phyloP scores from a whole-genome alignment of 345 rosid genomes.

The Anacardium occidentale region DNA sequence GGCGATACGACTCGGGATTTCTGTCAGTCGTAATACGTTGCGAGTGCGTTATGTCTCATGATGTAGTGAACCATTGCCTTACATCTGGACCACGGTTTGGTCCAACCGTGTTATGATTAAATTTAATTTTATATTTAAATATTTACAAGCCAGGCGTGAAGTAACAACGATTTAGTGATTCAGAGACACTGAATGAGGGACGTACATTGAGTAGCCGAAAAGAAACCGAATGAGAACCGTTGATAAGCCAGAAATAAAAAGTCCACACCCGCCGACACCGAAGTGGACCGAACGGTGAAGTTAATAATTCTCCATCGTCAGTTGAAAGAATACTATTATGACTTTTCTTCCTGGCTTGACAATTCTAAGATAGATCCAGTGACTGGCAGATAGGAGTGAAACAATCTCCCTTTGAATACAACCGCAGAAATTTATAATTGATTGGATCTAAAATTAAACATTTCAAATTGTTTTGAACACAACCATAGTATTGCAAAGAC shows the following conservation, averaged over 20 bases:
- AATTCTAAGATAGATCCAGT: neutral
- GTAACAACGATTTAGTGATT: neutral
- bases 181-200: neutral
- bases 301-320: neutral
- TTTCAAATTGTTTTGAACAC: no score
- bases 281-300: no score
- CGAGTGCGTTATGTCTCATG: constrained; percentile 10
- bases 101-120: neutral
- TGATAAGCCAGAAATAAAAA: neutral
- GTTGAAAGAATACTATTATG: neutral
- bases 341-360: neutral
- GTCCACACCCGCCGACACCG: no score
- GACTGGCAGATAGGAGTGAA: no score
- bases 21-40: constrained; percentile 8
- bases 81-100: neutral
- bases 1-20: neutral
- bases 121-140: neutral
- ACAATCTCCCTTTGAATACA: neutral
- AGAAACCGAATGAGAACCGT: neutral
- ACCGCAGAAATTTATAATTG: neutral
- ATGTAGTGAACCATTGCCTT: neutral
- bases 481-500: no score
- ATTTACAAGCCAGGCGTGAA: neutral
- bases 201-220: constrained; percentile 1
- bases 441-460: no score